Conservation (phyloP, 441 rosid genomes). For the Macaranga tanarius region DNA sequence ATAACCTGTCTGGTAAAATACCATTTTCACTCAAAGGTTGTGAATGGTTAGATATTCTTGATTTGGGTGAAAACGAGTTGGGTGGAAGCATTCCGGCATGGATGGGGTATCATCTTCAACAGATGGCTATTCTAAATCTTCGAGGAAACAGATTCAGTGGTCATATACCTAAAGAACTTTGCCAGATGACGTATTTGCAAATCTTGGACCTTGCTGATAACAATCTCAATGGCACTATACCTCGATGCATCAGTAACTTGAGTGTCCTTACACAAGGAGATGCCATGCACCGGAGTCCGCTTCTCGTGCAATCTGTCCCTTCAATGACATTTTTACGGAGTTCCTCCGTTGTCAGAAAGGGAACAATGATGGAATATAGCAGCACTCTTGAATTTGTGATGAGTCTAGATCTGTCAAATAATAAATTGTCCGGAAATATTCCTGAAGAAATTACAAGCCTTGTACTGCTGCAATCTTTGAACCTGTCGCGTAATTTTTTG, state of each 20-base stretch:
- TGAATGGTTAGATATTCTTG: neutral
- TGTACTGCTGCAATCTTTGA: slow-evolving; percentile 3
- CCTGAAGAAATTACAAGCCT: neutral
- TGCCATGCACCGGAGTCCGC: neutral
- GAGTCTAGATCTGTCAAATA: slow-evolving; percentile 4
- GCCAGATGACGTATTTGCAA: neutral
- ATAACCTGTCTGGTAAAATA: neutral
- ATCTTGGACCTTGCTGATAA: neutral
- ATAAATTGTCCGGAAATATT: slow-evolving; percentile 15
- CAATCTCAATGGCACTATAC: neutral
- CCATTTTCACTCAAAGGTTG: neutral
- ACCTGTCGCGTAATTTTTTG: slow-evolving; percentile 15
- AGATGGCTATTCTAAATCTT: neutral
- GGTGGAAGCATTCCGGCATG: neutral
- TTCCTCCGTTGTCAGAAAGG: neutral
- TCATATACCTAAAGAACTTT: neutral
- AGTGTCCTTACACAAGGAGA: neutral
- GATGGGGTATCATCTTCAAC: neutral
- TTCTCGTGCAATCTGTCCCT: neutral
- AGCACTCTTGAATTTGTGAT: neutral
- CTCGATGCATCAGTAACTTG: neutral
- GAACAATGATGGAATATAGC: slow-evolving; percentile 11
- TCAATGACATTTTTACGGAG: neutral
- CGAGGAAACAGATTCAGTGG: neutral
- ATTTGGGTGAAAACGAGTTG: neutral